Evolutionary conservation across 805 yeast species (phyloP), one percentile per base, ranked within the genome.

Genomic region (Blastobotrys chiropterorum): DNA sequence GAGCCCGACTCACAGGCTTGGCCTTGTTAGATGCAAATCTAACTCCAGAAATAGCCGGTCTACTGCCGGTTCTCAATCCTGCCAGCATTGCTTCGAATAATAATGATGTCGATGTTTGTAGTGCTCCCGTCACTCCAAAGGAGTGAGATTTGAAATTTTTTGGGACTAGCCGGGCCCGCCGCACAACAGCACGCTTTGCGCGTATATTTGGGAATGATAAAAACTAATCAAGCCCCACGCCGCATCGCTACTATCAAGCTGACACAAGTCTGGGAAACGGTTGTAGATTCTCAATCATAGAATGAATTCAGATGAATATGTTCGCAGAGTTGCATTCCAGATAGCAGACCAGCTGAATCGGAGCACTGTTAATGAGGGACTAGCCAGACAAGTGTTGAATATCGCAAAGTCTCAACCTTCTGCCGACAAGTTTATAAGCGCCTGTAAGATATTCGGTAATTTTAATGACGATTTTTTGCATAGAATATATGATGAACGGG

Each of bases 381-480:
- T 63, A 20, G 62, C 61, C 4, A 17, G 30, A 3, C 59, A 55
- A 34, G 51, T 63, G 7, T 16, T 59, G 15, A 44, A 49, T 3
- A 38, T 63, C 26, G 62, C 63, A 13, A 44, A 52, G 30, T 39
- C 26, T 7, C 53, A 49, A 26, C 26, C 48, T 5, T 42, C 46
- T 26, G 43, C 45, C 2, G 53, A 44, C 11, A 50, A 48, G 3
- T 65, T 65, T 50, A 48, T 53, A 3, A 43, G 39, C 0, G 59
- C 62, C 1, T 61, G 66, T 48, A 30, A 20, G 46, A 56, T 56
- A 3, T 62, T 64, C 54, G 68, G 66, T 11, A 47, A 51, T 26
- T 64, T 62, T 40, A 61, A 62, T 22, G 46, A 16, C 7, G 50
- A 50, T 2, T 61, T 59, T 44, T 42, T 63, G 13, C 16, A 17